Base-by-base conservation (phyloP, 2,329 filamentous ascomycete genomes). In the Fusarium papillatum region DNA sequence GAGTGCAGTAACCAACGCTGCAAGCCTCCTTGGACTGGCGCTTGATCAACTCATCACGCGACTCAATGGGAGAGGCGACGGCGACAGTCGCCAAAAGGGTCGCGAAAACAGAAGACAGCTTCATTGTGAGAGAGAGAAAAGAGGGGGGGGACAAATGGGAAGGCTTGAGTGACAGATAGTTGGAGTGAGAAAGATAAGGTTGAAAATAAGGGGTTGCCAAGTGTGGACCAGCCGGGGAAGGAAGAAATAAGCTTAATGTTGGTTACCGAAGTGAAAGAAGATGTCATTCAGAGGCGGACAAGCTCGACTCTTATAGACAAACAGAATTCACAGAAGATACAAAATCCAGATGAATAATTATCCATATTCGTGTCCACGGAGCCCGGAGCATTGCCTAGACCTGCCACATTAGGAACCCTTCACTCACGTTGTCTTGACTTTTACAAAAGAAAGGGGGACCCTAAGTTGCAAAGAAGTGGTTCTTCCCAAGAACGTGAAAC, bases 1-100 rank as follows among this genome's bases (percentile, higher is more conserved):
- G 76, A 4, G 81, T 83, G 69, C 81, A 83, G 75, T 79, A 83
- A 14, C 81, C 81, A 4, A 82, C 74, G 6, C 61, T 75, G 70
- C 81, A 82, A 31, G 89, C 86, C 65, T 90, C 88, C 4, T 87
- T 88, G 9, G 86, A 84, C 68, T 87, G 87, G 75, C 90, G 88
- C 64, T 83, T 81, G 39, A 73, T 26, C 5, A 78, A 5, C 7
- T 79, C 64, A 11, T 55, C 66, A 26, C 29, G 67, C 24, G 46
- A 50, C 41, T 78, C 74, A 7, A 76, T 55, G 0, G 77, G 77
- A 2, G 77, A 78, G 4, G 53, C 66, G 3, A 70, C 39, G 48
- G 62, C 77, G 24, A 78, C 26, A 4, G 70, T 78, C 24, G 70
- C 77, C 38, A 79, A 46, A 7, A 79, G 6, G 13, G 66, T 66